These are phyloP conservation scores for Pascua guehoae DNA, from an alignment of 1,284 basidiomycete species.

Conservation along the genomic window DNA sequence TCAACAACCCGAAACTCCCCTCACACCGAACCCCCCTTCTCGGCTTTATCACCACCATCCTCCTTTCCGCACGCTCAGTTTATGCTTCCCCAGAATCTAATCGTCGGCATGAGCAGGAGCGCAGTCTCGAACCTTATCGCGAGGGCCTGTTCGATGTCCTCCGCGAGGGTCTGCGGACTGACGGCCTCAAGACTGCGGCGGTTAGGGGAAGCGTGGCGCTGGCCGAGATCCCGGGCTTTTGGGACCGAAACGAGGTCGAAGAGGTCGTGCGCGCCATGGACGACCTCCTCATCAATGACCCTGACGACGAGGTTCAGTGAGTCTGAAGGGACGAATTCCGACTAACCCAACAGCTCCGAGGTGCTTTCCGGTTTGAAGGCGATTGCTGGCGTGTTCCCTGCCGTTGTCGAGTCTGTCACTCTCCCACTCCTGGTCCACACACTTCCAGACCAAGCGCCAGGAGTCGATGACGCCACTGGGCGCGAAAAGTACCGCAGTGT, in stretches of 20 bases:
- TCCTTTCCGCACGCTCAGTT: conserved; percentile 43
- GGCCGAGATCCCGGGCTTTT: conserved; percentile 61
- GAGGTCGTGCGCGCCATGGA: conserved; percentile 75
- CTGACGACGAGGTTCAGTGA: conserved; percentile 55
- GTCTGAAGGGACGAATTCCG: conserved; percentile 10
- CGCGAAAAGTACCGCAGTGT: conserved; percentile 65
- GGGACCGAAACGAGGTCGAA: conserved; percentile 68
- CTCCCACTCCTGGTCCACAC: conserved; percentile 73
- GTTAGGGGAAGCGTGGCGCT: conserved; percentile 60
- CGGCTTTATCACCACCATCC: conserved; percentile 53
- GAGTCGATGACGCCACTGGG: conserved; percentile 56
- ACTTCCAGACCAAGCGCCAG: conserved; percentile 66
- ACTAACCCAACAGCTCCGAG: conserved; percentile 55
- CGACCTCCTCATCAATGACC: conserved; percentile 60
- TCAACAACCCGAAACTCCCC: conserved; percentile 70
- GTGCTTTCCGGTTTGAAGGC: conserved; percentile 66
- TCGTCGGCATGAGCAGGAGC: conserved; percentile 35
- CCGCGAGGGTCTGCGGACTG: conserved; percentile 40
- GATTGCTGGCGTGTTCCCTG: conserved; percentile 62
- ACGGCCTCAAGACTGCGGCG: conserved; percentile 56
- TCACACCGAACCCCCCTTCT: conserved; percentile 70
- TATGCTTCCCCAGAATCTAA: conserved; percentile 29
- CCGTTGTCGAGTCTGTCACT: conserved; percentile 69
- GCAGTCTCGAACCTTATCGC: conserved; percentile 63
- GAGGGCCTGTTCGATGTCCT: conserved; percentile 60